These are phyloP conservation scores for Alnus rubra DNA, from an alignment of 306 rosid species.

Conservation along the genomic window DNA sequence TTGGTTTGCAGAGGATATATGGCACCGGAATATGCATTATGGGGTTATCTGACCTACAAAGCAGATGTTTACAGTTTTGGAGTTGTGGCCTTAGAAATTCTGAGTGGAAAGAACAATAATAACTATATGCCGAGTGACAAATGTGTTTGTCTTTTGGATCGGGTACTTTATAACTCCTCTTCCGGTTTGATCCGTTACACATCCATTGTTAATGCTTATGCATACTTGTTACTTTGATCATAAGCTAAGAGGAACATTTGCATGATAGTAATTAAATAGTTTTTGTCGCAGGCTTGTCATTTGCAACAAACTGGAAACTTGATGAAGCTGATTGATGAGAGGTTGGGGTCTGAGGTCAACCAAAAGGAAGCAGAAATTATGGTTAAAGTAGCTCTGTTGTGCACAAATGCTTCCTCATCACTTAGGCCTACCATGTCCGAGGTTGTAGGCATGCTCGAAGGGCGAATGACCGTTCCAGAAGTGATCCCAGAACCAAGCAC, in stretches of 20 bases:
- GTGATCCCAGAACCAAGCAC: conserved; percentile 44
- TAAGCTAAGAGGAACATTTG: neutral
- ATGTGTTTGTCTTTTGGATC: conserved; percentile 65
- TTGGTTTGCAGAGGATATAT: conserved; percentile 63
- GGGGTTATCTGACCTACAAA: conserved; percentile 67
- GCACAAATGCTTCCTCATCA: conserved; percentile 62
- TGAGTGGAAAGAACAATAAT: conserved; percentile 65
- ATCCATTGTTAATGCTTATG: neutral
- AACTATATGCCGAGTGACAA: conserved; percentile 43
- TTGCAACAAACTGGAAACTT: conserved; percentile 49
- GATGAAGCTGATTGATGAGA: conserved; percentile 59
- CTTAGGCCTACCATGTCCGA: conserved; percentile 72
- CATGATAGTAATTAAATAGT: neutral
- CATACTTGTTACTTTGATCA: neutral
- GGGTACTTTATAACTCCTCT: conserved; percentile 39
- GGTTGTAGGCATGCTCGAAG: conserved; percentile 72
- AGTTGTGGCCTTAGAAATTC: conserved; percentile 63
- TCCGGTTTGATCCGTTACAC: neutral
- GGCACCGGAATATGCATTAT: conserved; percentile 79
- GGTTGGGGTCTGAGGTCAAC: conserved; percentile 40
- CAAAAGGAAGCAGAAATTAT: conserved; percentile 50
- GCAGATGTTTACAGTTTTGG: conserved; percentile 84
- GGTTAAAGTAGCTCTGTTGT: conserved; percentile 58
- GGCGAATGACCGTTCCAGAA: conserved; percentile 45
- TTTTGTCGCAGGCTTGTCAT: conserved; percentile 60